phyloP scores from a whole-genome alignment of 495 filamentous ascomycete genomes.

The Ascodesmis nigricans region DNA sequence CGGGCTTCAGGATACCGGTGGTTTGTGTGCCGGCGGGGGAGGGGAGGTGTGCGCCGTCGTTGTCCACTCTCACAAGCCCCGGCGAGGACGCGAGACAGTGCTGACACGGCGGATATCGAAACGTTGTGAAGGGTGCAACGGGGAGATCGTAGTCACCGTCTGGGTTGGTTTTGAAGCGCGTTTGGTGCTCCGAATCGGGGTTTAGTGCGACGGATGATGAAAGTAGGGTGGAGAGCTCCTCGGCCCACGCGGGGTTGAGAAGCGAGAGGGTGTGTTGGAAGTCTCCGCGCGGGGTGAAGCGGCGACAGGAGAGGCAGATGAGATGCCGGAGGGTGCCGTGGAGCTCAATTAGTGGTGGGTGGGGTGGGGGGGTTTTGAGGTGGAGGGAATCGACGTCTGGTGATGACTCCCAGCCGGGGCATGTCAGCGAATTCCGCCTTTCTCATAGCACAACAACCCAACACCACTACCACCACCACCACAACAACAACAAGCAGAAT shows the following conservation, averaged over 20 bases:
- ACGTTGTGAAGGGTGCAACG: constrained; percentile 63
- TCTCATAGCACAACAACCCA: no score
- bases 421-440: background rate
- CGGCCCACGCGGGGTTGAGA: constrained; percentile 73
- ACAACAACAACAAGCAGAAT: no score
- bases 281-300: constrained; percentile 38
- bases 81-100: constrained; percentile 41
- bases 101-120: constrained; percentile 79
- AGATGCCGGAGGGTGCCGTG: constrained; percentile 73
- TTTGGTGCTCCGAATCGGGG: constrained; percentile 23
- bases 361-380: constrained; percentile 82
- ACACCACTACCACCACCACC: no score
- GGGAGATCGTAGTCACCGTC: constrained; percentile 93
- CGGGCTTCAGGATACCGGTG: constrained; percentile 49
- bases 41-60: constrained; percentile 40
- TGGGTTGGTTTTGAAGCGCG: constrained; percentile 50
- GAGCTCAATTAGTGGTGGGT: constrained; percentile 59
- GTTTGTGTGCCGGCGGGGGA: background rate
- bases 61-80: constrained; percentile 44
- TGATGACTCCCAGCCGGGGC: background rate
- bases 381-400: constrained; percentile 2
- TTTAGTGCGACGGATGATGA: no score
- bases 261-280: constrained; percentile 57
- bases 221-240: no score
- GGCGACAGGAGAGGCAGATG: constrained; percentile 56